Conservation (phyloP, 2,329 filamentous ascomycete species). For the Aspergillus hortae region DNA sequence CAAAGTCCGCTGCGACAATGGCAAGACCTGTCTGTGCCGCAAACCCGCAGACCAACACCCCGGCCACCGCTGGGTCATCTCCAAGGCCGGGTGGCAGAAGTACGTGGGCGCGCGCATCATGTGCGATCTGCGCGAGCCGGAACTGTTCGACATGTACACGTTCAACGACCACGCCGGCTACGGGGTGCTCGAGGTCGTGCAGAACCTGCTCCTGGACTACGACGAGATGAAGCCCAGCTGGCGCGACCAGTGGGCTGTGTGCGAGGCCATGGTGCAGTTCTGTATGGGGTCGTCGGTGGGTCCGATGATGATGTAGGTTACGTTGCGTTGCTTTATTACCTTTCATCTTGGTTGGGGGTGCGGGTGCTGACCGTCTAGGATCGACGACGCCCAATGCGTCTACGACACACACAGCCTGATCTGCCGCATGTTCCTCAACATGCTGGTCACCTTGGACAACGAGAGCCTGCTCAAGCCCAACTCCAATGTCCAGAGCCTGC, state of each 20-base stretch:
- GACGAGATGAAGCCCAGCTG: constrained; percentile 27
- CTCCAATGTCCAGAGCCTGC: constrained; percentile 37
- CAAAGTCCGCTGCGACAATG: constrained; percentile 20
- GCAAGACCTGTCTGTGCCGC: constrained; percentile 9
- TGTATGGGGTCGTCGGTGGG: constrained; percentile 15
- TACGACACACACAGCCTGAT: neutral
- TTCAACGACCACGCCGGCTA: constrained; percentile 44
- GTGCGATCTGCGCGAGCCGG: constrained; percentile 33
- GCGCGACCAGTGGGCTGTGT: constrained; percentile 42
- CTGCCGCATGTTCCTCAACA: constrained; percentile 33
- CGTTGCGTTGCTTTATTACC: neutral
- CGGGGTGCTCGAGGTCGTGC: constrained; percentile 41
- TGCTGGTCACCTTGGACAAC: constrained; percentile 37
- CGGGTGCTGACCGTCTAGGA: constrained; percentile 3
- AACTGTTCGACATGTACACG: constrained; percentile 42
- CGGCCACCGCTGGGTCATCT: constrained; percentile 7
- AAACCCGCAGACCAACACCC: constrained; percentile 8
- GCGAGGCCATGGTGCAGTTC: constrained; percentile 36
- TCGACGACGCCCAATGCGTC: constrained; percentile 9
- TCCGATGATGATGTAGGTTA: constrained; percentile 19
- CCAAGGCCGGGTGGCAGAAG: constrained; percentile 2
- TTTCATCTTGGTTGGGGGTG: neutral
- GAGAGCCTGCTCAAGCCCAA: constrained; percentile 29
- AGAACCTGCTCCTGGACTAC: constrained; percentile 44
- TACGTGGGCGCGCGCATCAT: constrained; percentile 9